A percentile compares a stretch with the other conserved stretches of the same genome.
Conservation (phyloP, 768 basidiomycete genomes). For the Lactarius sp. region DNA sequence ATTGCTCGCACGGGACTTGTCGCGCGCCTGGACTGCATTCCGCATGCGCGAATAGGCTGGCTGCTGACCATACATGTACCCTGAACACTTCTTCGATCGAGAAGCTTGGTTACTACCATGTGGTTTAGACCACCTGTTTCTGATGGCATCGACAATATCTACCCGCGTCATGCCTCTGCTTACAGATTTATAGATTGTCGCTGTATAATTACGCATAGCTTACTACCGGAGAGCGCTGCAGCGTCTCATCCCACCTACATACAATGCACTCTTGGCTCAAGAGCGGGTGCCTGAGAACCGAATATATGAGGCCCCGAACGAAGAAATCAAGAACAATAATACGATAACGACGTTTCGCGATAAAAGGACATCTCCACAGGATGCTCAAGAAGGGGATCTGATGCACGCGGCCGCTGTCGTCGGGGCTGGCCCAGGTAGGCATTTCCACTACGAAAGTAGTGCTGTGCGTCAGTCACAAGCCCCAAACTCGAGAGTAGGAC, state of each 20-base stretch:
- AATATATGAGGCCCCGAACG: background rate
- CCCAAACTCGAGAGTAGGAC: background rate
- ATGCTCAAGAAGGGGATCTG: conserved; percentile 1
- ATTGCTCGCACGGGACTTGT: background rate
- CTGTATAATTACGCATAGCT: conserved; percentile 22
- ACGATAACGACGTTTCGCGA: conserved; percentile 7
- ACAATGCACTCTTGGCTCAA: conserved; percentile 15
- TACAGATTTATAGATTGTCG: conserved; percentile 14
- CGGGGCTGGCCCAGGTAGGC: conserved; percentile 35
- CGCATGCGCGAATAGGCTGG: background rate
- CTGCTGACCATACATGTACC: background rate
- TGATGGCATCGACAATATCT: background rate
- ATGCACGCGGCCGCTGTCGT: conserved; percentile 19
- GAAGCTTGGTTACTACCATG: background rate
- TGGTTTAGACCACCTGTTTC: background rate
- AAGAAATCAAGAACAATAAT: conserved; percentile 22
- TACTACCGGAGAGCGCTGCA: conserved; percentile 14
- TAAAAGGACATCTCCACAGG: conserved; percentile 1
- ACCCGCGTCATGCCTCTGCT: background rate
- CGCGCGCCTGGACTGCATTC: background rate
- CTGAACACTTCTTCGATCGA: background rate
- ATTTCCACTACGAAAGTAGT: conserved; percentile 32
- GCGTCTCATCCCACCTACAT: conserved; percentile 9
- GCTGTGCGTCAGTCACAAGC: conserved; percentile 1
- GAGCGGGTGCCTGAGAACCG: conserved; percentile 10